These are phyloP conservation scores for Sclerotinia spermophila DNA, from an alignment of 2,329 filamentous ascomycete species.

Conservation along the genomic window DNA sequence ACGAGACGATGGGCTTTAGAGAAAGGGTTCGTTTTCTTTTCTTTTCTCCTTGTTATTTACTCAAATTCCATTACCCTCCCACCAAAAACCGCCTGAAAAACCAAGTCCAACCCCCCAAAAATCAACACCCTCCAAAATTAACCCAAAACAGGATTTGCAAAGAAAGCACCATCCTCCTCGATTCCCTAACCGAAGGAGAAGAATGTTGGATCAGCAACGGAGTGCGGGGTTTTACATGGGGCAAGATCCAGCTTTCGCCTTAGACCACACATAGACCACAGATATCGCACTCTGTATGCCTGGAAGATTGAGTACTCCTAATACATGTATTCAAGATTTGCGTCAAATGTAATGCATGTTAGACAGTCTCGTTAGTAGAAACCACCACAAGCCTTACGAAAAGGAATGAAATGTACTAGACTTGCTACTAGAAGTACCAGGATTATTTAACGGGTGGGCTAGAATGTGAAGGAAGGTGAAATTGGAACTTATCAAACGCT, in stretches of 20 bases:
- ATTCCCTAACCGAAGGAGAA: slow-evolving; percentile 66
- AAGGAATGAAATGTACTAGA: not conserved
- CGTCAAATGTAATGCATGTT: not conserved
- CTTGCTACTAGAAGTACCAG: not conserved
- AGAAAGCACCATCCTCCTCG: slow-evolving; percentile 58
- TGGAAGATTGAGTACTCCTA: too few relatives aligned
- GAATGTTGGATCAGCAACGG: slow-evolving; percentile 87
- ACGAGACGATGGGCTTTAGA: slow-evolving; percentile 80
- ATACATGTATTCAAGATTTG: too few relatives aligned
- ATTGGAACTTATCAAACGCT: not conserved
- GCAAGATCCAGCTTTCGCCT: slow-evolving; percentile 35
- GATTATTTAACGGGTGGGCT: not conserved
- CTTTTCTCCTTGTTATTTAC: not conserved
- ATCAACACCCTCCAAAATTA: not conserved
- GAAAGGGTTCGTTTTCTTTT: slow-evolving; percentile 44
- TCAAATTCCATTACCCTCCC: too few relatives aligned
- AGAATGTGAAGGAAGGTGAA: not conserved
- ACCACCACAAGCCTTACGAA: not conserved
- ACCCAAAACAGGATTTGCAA: slow-evolving; percentile 49
- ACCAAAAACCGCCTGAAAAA: too few relatives aligned
- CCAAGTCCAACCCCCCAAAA: not conserved
- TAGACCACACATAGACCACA: not conserved
- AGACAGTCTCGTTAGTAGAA: not conserved
- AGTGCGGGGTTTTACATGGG: slow-evolving; percentile 69
- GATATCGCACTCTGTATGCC: too few relatives aligned